Evolutionary conservation across 352 stramenopile species (phyloP), one percentile per base, ranked within the genome.

Genomic region (Pythium sp.): DNA sequence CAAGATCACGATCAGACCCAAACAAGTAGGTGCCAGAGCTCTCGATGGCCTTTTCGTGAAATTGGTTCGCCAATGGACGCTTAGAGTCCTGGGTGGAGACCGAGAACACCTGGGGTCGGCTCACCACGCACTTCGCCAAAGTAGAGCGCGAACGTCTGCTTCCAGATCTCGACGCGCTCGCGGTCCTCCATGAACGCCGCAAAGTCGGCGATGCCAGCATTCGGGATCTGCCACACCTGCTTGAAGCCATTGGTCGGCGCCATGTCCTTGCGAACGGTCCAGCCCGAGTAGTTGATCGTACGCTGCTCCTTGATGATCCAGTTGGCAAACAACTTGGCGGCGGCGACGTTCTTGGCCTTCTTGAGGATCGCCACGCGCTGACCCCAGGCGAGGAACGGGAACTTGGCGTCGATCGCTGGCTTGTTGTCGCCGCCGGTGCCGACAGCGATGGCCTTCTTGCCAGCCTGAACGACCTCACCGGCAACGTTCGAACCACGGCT

Each of bases 321-420:
- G 75, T 86, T 89, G 64, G 86, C 56, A 60, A 89, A 79, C 26
- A 89, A 69, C 71, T 89, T 89, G 63, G 78, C 78, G 0, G 78
- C 77, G 3, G 81, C 81, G 3, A 70, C 71, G 59, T 86, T 74
- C 62, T 77, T 82, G 24, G 76, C 76, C 65, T 90, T 84, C 64
- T 79, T 78, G 26, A 90, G 59, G 72, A 87, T 86, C 28, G 79
- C 78, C 32, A 87, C 73, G 65, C 78, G 77, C 67, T 89, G 81
- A 24, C 76, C 77, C 78, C 78, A 89, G 4, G 67, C 46, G 30
- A 86, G 66, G 34, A 75, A 69, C 22, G 67, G 62, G 36, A 60
- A 67, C 34, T 60, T 51, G 24, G 51, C 51, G 14, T 24, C 12
- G 12, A 67, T 47, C 3, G 49, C 49, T 18, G 51, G 22, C 14